Evolutionary conservation across 192 early-diverging fungal genomes (phyloP).

Genomic region (Paraglomus occultum): DNA sequence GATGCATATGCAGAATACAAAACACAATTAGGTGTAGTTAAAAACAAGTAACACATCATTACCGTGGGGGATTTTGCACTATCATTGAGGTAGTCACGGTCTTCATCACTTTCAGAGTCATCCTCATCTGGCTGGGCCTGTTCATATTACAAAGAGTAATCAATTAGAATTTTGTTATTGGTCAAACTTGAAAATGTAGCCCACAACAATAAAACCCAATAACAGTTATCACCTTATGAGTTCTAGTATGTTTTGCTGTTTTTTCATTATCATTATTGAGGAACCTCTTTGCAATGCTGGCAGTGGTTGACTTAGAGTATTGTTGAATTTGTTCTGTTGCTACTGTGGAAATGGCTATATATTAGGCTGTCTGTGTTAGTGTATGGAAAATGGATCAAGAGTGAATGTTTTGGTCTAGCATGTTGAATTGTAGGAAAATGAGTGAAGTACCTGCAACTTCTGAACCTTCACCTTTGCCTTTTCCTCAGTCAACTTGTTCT

Average conservation of each 20-base stretch:
- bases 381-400: constrained; percentile 16
- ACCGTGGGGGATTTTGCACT: constrained; percentile 13
- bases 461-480: constrained; percentile 20
- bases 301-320: constrained; percentile 23
- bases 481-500: constrained; percentile 10
- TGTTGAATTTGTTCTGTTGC: constrained; percentile 26
- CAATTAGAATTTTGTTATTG: constrained; percentile 16
- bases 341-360: constrained; percentile 18
- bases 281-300: constrained; percentile 16
- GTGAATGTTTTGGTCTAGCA: constrained; percentile 19
- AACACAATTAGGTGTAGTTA: too few relatives aligned
- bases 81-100: constrained; percentile 6
- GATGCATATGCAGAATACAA: too few relatives aligned
- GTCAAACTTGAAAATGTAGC: neutral
- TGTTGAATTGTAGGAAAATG: constrained; percentile 15
- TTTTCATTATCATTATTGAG: constrained; percentile 14
- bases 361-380: constrained; percentile 1
- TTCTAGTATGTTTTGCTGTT: constrained; percentile 24
- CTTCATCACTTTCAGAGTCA: constrained; percentile 13
- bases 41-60: too few relatives aligned
- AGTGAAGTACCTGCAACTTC: constrained; percentile 27
- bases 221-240: constrained; percentile 6
- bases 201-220: constrained; percentile 19
- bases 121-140: constrained; percentile 12
- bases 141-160: constrained; percentile 27